These are phyloP conservation scores for Crithidia sp. DNA, from an alignment of 208 protist species.

Conservation along the genomic window DNA sequence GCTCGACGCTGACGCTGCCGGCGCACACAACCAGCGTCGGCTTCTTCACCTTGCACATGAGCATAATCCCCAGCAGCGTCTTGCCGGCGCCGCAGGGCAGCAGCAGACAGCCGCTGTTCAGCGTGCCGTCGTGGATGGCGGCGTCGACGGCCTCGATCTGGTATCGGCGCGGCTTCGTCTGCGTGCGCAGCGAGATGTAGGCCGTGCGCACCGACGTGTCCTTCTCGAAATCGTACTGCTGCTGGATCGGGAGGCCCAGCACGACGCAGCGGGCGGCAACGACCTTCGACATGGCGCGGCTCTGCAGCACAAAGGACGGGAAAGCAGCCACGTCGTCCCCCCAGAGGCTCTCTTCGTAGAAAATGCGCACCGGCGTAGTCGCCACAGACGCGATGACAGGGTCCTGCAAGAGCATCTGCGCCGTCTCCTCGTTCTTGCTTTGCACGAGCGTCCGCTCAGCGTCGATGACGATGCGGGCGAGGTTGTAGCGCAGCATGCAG, in stretches of 20 bases:
- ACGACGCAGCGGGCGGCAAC: slow-evolving; percentile 75
- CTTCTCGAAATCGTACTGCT: slow-evolving; percentile 86
- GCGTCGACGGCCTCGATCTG: slow-evolving; percentile 87
- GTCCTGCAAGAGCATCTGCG: slow-evolving; percentile 58
- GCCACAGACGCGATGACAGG: slow-evolving; percentile 55
- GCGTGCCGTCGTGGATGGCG: slow-evolving; percentile 50
- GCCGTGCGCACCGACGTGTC: slow-evolving; percentile 67
- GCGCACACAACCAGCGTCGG: slow-evolving; percentile 96
- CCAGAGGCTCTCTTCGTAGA: slow-evolving; percentile 32
- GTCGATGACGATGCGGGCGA: slow-evolving; percentile 78
- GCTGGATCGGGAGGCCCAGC: slow-evolving; percentile 80
- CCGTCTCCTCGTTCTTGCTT: slow-evolving; percentile 62
- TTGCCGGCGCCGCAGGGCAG: slow-evolving; percentile 99
- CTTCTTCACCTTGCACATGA: slow-evolving; percentile 96
- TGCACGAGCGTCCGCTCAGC: slow-evolving; percentile 63
- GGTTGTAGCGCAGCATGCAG: slow-evolving; percentile 83
- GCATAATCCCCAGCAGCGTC: slow-evolving; percentile 98
- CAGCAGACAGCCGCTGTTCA: slow-evolving; percentile 97
- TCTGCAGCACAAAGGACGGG: slow-evolving; percentile 59
- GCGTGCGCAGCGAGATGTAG: slow-evolving; percentile 65
- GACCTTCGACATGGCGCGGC: slow-evolving; percentile 60
- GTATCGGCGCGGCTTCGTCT: slow-evolving; percentile 82
- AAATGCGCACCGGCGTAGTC: slow-evolving; percentile 40
- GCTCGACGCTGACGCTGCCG: slow-evolving; percentile 94
- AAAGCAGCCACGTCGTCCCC: slow-evolving; percentile 26